A percentile compares a stretch with the other conserved stretches of the same genome.
Conservation (phyloP, 2,329 filamentous ascomycete genomes). For the Venturia nashicola region DNA sequence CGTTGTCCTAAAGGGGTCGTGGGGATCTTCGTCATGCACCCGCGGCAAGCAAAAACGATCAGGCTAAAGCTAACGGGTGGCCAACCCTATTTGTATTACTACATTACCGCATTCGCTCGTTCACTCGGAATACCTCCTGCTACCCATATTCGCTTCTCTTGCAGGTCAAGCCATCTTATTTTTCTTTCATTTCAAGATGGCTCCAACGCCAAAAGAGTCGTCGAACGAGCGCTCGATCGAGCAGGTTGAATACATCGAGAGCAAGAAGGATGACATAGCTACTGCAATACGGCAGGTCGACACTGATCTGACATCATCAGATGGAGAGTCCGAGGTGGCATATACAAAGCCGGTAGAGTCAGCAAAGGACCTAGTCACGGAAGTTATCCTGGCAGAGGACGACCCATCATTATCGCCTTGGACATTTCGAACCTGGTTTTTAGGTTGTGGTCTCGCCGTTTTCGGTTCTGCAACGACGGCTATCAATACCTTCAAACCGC, state of each 20-base stretch:
- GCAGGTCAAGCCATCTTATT: background rate
- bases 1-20: background rate
- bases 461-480: conserved; percentile 23
- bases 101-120: background rate
- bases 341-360: background rate
- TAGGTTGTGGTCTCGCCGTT: conserved; percentile 5
- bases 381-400: conserved; percentile 8
- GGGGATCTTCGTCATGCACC: background rate
- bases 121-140: background rate
- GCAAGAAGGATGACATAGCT: background rate
- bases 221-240: background rate
- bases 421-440: conserved; percentile 10
- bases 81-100: background rate
- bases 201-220: background rate
- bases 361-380: conserved; percentile 6
- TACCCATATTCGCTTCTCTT: background rate
- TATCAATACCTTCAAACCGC: conserved; percentile 38
- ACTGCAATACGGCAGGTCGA: background rate
- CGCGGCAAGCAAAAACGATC: background rate
- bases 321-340: background rate
- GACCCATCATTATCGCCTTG: conserved; percentile 11
- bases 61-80: background rate
- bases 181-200: background rate
- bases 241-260: conserved; percentile 1
- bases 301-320: background rate